These are phyloP conservation scores for Ophiostoma triangulosporum DNA, from an alignment of 2,329 filamentous ascomycete genomes.

Conservation along the genomic window DNA sequence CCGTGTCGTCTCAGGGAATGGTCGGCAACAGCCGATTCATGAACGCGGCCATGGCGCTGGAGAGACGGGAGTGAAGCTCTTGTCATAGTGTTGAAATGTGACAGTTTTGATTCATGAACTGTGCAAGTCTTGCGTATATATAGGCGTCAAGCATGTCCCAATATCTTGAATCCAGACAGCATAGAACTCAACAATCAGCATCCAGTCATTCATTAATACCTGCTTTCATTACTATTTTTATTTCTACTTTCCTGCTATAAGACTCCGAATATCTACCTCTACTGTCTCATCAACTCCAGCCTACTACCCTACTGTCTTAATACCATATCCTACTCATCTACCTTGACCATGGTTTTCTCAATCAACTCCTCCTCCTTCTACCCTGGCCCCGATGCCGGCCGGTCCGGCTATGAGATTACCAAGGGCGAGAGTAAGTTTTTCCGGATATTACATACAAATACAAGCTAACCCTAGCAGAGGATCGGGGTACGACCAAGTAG, in stretches of 20 bases:
- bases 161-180: too few relatives aligned
- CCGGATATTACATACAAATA: not conserved
- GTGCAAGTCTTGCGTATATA: not conserved
- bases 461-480: slow-evolving; percentile 1
- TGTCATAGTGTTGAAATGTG: too few relatives aligned
- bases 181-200: too few relatives aligned
- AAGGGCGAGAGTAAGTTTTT: slow-evolving; percentile 10
- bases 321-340: not conserved
- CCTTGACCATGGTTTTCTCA: not conserved
- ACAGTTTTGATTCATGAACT: too few relatives aligned
- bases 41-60: not conserved
- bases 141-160: too few relatives aligned
- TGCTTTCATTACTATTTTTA: not conserved
- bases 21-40: not conserved
- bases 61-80: not conserved
- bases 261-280: too few relatives aligned
- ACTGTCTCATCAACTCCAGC: not conserved
- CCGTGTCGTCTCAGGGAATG: not conserved
- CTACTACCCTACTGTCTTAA: not conserved
- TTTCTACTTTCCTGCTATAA: too few relatives aligned
- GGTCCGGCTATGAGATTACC: slow-evolving; percentile 10
- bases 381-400: slow-evolving; percentile 2
- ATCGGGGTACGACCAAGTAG: slow-evolving; percentile 6
- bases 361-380: not conserved
- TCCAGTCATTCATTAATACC: too few relatives aligned